Evolutionary conservation across 208 protist genomes (phyloP).

Genomic region (Crithidia mellificae): DNA sequence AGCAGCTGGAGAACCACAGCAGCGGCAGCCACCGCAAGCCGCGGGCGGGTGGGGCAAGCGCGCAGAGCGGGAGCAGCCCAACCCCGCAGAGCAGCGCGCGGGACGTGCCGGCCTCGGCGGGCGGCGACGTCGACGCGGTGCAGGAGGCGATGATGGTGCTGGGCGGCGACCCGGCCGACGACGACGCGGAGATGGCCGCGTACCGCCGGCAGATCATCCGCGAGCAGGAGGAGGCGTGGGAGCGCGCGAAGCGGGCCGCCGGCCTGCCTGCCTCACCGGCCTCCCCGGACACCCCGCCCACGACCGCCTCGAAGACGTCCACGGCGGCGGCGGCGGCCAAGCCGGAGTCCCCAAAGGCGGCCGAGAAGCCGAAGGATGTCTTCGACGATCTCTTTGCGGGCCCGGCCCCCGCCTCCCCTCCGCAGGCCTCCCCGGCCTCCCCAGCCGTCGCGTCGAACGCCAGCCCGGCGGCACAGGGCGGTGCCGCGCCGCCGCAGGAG

Average conservation of each 20-base stretch:
- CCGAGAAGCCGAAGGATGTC: slow-evolving; percentile 48
- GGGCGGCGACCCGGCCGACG: slow-evolving; percentile 44
- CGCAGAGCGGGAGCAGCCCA: too few species aligned
- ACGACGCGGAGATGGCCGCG: slow-evolving; percentile 56
- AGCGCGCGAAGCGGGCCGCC: slow-evolving; percentile 35
- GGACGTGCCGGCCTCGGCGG: slow-evolving; percentile 3
- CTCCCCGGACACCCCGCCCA: too few species aligned
- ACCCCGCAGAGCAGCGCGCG: slow-evolving; percentile 2
- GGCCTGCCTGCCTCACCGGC: slow-evolving; percentile 15
- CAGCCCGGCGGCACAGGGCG: slow-evolving; percentile 9
- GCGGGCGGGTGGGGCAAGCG: too few species aligned
- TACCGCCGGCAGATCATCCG: slow-evolving; percentile 59
- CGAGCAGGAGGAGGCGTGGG: slow-evolving; percentile 78
- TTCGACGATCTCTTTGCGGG: slow-evolving; percentile 79
- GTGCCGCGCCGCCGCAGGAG: slow-evolving; percentile 9
- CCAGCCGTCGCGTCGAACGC: slow-evolving; percentile 19
- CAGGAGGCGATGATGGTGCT: slow-evolving; percentile 62
- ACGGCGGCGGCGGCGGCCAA: slow-evolving; percentile 8
- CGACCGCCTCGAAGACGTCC: too few species aligned
- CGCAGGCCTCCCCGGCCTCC: too few species aligned
- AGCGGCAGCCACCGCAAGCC: neutral
- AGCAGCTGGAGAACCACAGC: slow-evolving; percentile 28
- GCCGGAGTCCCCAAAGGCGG: neutral
- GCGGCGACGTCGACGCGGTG: slow-evolving; percentile 37
- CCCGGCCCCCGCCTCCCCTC: slow-evolving; percentile 29